Conservation (phyloP, 1,284 basidiomycete genomes). For the Naganishia liquefaciens region DNA sequence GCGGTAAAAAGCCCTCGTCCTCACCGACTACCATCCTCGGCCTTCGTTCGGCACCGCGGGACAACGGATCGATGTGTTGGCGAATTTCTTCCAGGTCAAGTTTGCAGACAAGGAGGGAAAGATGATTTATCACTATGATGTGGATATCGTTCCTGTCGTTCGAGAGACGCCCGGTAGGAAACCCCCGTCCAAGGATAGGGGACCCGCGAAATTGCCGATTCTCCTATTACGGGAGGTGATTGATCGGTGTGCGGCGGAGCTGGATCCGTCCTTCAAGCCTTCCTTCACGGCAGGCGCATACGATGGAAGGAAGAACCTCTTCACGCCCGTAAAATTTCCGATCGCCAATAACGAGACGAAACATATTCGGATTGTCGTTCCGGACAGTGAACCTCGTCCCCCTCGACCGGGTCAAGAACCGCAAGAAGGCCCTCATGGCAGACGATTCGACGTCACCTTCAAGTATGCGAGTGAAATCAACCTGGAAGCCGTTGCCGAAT, state of each 20-base stretch:
- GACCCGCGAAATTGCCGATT: slow-evolving; percentile 8
- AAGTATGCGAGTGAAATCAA: slow-evolving; percentile 45
- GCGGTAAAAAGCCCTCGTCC: slow-evolving; percentile 12
- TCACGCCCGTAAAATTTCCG: slow-evolving; percentile 42
- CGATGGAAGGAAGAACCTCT: slow-evolving; percentile 46
- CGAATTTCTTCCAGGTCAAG: slow-evolving; percentile 46
- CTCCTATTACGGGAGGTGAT: slow-evolving; percentile 2
- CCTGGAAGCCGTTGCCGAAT: slow-evolving; percentile 45
- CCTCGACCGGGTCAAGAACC: slow-evolving; percentile 40
- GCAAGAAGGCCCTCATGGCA: slow-evolving; percentile 12
- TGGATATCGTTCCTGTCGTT: slow-evolving; percentile 50
- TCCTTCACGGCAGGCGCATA: slow-evolving; percentile 1
- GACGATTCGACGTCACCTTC: slow-evolving; percentile 49
- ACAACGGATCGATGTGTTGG: slow-evolving; percentile 42
- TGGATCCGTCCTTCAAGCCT: neutral
- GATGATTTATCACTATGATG: slow-evolving; percentile 48
- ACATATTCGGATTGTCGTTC: slow-evolving; percentile 40
- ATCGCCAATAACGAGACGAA: slow-evolving; percentile 30
- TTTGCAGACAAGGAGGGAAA: slow-evolving; percentile 41
- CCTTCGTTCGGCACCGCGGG: slow-evolving; percentile 46
- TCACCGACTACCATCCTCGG: slow-evolving; percentile 28
- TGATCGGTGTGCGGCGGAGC: slow-evolving; percentile 2
- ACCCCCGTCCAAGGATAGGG: neutral
- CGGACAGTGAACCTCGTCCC: slow-evolving; percentile 43
- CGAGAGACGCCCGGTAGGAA: neutral